These are phyloP conservation scores for Pichia phayaonensis DNA, from an alignment of 805 yeast genomes.

Conservation along the genomic window DNA sequence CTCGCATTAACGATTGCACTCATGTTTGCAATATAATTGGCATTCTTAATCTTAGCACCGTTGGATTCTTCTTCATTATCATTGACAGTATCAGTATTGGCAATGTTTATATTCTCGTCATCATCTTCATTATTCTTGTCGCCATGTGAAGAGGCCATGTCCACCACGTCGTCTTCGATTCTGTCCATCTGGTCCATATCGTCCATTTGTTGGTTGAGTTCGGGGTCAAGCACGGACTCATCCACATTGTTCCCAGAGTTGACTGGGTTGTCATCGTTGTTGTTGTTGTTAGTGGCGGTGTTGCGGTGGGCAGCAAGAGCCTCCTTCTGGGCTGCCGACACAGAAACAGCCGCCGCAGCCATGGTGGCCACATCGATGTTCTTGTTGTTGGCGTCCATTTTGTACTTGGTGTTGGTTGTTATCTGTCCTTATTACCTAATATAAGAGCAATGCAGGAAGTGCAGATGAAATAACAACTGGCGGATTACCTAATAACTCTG, in stretches of 20 bases:
- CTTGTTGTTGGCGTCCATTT: not conserved
- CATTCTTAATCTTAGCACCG: not conserved
- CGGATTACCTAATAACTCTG: not conserved
- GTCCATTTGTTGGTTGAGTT: conserved; percentile 4
- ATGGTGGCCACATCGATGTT: not conserved
- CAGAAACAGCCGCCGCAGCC: conserved; percentile 31
- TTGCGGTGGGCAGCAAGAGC: not conserved
- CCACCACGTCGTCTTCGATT: not conserved
- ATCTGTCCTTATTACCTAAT: not conserved
- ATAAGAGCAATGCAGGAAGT: not conserved
- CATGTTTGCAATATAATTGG: not conserved
- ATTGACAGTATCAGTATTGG: not conserved
- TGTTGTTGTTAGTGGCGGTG: not conserved
- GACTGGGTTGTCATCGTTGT: not conserved
- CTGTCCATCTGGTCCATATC: not conserved
- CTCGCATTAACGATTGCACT: not conserved
- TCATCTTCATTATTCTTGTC: not conserved
- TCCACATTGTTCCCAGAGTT: not conserved
- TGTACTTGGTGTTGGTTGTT: not conserved
- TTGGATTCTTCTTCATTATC: not conserved
- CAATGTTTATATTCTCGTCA: not conserved
- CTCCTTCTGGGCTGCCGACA: conserved; percentile 13
- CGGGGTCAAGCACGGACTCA: conserved; percentile 6
- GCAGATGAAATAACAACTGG: not conserved
- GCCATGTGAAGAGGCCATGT: not conserved